phyloP scores from a whole-genome alignment of 2,329 filamentous ascomycete species.

The Stachybotrys chartarum region DNA sequence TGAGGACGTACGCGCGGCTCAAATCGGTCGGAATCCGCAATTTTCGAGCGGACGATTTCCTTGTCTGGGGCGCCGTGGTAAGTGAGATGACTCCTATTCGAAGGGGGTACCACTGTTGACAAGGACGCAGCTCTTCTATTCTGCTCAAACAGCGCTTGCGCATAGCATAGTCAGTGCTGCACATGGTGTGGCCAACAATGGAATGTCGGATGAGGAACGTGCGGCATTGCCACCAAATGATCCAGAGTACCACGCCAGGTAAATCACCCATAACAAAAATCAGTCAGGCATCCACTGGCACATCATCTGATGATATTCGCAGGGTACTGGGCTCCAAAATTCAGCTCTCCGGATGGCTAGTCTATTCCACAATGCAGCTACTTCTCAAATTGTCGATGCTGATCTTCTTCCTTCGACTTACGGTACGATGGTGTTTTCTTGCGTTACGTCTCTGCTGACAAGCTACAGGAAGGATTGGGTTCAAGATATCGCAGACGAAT shows the following conservation, averaged over 20 bases:
- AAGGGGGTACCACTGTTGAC: constrained; percentile 37
- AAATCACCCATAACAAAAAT: not conserved
- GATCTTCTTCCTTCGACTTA: constrained; percentile 44
- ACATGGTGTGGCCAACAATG: constrained; percentile 43
- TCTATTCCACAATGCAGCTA: constrained; percentile 43
- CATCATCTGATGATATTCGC: constrained; percentile 39
- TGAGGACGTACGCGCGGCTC: constrained; percentile 27
- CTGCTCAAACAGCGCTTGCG: constrained; percentile 38
- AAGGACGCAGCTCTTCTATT: constrained; percentile 36
- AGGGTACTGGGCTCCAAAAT: constrained; percentile 46
- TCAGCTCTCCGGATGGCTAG: constrained; percentile 43
- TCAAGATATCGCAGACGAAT: constrained; percentile 17
- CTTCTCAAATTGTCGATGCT: constrained; percentile 45
- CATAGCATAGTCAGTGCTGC: constrained; percentile 37
- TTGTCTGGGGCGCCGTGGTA: constrained; percentile 27
- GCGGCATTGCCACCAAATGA: constrained; percentile 29
- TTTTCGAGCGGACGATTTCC: constrained; percentile 26
- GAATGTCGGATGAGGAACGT: constrained; percentile 43
- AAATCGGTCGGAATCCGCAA: constrained; percentile 20
- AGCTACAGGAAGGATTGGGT: not conserved
- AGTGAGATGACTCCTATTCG: constrained; percentile 24
- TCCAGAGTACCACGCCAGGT: constrained; percentile 29
- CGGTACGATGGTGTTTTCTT: constrained; percentile 12
- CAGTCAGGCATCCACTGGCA: not conserved
- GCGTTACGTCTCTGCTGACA: no score